These are phyloP conservation scores for Dysphania ambrosioides DNA, from an alignment of 148 eudicot species.

Conservation along the genomic window DNA sequence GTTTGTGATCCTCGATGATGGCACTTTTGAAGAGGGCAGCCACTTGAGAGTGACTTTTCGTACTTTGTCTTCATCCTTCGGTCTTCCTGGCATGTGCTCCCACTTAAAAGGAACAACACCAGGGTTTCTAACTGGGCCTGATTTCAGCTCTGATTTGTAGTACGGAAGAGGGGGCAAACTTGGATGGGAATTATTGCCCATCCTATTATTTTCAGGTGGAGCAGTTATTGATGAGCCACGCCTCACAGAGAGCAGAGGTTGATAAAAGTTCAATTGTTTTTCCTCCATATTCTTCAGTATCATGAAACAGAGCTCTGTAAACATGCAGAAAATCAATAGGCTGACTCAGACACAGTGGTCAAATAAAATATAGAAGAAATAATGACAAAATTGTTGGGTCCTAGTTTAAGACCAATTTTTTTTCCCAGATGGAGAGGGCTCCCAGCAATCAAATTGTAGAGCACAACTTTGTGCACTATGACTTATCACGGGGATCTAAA, in stretches of 20 bases:
- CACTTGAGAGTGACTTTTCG: constrained; percentile 24
- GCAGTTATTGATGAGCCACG: constrained; percentile 41
- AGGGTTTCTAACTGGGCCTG: constrained; percentile 74
- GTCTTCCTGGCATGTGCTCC: constrained; percentile 84
- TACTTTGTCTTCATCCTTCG: constrained; percentile 46
- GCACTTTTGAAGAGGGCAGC: constrained; percentile 60
- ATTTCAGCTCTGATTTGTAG: constrained; percentile 62
- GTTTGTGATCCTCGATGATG: constrained; percentile 57
- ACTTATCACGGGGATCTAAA: not conserved
- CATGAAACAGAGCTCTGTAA: constrained; percentile 22
- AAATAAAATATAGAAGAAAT: not conserved
- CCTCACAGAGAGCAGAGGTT: constrained; percentile 79
- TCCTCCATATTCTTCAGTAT: constrained; percentile 52
- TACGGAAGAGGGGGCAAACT: constrained; percentile 44
- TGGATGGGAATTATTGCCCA: constrained; percentile 22
- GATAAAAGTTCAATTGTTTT: constrained; percentile 57
- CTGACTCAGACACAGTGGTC: not conserved
- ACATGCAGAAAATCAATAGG: constrained; percentile 9
- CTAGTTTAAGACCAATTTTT: too few relatives aligned
- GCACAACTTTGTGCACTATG: not conserved
- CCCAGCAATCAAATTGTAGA: not conserved
- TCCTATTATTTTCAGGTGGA: constrained; percentile 32
- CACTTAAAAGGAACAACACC: constrained; percentile 78
- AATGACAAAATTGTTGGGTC: not conserved
- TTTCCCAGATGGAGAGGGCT: not conserved